These are phyloP conservation scores for Epichloe bromicola DNA, from an alignment of 2,329 filamentous ascomycete genomes.

Conservation along the genomic window DNA sequence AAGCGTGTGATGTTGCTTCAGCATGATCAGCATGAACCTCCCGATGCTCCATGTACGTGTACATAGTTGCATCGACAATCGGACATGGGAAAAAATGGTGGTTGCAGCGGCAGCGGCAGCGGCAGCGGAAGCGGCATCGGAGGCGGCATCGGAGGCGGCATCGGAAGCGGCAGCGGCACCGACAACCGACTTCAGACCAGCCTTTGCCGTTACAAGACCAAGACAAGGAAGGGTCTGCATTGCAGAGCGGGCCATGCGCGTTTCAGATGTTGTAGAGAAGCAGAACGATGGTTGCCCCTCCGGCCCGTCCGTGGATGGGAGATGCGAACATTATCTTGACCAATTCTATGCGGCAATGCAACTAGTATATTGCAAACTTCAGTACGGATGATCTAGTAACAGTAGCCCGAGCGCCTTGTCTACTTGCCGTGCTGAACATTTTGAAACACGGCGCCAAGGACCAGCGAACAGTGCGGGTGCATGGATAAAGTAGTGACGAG, in stretches of 20 bases:
- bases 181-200: not conserved
- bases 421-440: not conserved
- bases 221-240: no score
- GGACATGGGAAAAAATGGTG: not conserved
- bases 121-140: not conserved
- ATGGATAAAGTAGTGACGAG: not conserved
- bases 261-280: not conserved
- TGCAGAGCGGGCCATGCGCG: not conserved
- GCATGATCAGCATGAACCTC: not conserved
- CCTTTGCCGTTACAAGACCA: not conserved
- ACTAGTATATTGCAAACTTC: no score
- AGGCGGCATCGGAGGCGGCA: no score
- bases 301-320: not conserved
- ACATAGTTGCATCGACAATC: not conserved
- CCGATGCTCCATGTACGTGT: not conserved
- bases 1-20: not conserved
- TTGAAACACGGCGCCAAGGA: slow-evolving; percentile 2
- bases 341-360: no score
- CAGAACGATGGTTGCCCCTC: not conserved
- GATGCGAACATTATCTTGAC: not conserved
- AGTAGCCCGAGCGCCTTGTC: no score
- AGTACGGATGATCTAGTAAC: no score
- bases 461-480: not conserved
- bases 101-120: not conserved
- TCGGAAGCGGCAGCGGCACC: not conserved